A percentile compares a stretch with the other conserved stretches of the same genome.
Evolutionary conservation across 257 asterid genomes (phyloP).

Genomic region (Solanum ossicruentum): DNA sequence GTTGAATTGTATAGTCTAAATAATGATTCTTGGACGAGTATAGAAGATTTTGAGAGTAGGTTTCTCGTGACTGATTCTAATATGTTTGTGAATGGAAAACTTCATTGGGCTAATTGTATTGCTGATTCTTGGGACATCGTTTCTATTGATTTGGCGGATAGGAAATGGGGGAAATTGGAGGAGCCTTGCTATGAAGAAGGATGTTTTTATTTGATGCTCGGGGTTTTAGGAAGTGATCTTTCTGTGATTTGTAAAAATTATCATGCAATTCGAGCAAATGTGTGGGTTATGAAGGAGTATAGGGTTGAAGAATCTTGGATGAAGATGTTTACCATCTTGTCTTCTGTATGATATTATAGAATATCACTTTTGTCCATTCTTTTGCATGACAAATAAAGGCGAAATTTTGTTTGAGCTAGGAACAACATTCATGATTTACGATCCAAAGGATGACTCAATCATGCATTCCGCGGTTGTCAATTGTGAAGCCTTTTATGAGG

Average conservation of each 20-base stretch:
- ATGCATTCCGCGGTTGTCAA: not conserved
- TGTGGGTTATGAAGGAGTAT: conserved; percentile 24
- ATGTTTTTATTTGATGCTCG: not conserved
- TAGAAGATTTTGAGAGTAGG: not conserved
- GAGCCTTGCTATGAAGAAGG: not conserved
- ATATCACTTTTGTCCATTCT: not conserved
- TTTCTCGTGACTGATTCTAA: not conserved
- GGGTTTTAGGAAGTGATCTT: not conserved
- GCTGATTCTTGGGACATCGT: not conserved
- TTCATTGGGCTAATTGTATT: not conserved
- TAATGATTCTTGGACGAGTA: not conserved
- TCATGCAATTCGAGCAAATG: not conserved
- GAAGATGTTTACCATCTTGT: not conserved
- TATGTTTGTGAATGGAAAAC: not conserved
- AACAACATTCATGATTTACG: not conserved
- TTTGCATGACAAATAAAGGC: not conserved
- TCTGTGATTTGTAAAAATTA: not conserved
- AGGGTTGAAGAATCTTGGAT: conserved; percentile 22
- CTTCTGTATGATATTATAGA: not conserved
- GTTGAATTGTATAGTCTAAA: not conserved
- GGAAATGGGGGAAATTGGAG: not conserved
- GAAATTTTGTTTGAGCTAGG: not conserved
- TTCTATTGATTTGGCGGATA: not conserved
- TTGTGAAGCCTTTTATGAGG: not conserved
- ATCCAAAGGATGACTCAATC: not conserved